phyloP scores from a whole-genome alignment of 306 rosid genomes.

The Myrica gale region DNA sequence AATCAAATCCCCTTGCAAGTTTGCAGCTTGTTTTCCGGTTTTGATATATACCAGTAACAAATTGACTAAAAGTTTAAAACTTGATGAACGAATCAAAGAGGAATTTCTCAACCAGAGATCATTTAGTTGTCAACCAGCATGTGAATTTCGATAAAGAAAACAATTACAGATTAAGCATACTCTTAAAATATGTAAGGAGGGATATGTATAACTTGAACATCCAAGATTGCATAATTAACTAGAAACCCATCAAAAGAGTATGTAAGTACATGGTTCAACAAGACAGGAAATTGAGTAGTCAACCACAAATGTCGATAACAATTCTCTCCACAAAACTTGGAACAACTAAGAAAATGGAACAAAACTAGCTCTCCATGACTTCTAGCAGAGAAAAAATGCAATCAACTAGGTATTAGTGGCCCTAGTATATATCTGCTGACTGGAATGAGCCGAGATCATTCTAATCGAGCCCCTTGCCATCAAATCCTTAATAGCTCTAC shows the following conservation, averaged over 20 bases:
- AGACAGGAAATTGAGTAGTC: neutral
- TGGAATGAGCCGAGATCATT: constrained; percentile 13
- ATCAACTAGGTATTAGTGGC: constrained; percentile 9
- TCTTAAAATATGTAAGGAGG: too few relatives aligned
- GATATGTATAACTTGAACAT: too few relatives aligned
- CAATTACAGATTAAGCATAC: too few relatives aligned
- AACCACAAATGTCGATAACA: neutral
- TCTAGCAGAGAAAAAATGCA: neutral
- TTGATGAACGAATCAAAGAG: too few relatives aligned
- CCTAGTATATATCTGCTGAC: constrained; percentile 13
- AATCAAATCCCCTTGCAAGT: too few relatives aligned
- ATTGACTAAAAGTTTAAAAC: too few relatives aligned
- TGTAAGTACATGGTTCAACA: neutral
- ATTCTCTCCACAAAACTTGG: neutral
- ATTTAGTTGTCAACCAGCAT: too few relatives aligned
- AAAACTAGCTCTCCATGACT: constrained; percentile 3
- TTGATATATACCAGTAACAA: too few relatives aligned
- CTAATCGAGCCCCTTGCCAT: constrained; percentile 10
- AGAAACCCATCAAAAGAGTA: neutral
- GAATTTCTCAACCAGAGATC: too few relatives aligned
- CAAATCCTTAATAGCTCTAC: constrained; percentile 14
- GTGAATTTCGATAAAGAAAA: too few relatives aligned
- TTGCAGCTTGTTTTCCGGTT: too few relatives aligned
- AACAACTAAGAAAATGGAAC: neutral
- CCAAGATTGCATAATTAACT: too few relatives aligned